phyloP scores from a whole-genome alignment of 1,284 basidiomycete genomes.

The Leccinum subspadiceum region DNA sequence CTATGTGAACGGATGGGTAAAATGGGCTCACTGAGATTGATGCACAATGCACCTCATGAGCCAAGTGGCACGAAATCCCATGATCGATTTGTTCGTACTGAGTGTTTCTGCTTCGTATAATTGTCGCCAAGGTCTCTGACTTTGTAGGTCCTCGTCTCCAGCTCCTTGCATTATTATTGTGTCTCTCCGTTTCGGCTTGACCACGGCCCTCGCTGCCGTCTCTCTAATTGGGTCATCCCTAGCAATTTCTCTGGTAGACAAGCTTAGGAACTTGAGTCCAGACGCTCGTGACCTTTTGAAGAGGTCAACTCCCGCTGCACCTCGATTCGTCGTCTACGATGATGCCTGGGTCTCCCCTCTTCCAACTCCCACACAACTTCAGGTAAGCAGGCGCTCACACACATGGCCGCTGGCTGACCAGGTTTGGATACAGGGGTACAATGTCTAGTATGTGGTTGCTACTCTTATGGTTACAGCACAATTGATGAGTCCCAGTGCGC shows the following conservation, averaged over 20 bases:
- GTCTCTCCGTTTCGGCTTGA: neutral
- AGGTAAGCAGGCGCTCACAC: slow-evolving; percentile 28
- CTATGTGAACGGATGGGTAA: neutral
- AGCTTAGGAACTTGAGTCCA: slow-evolving; percentile 6
- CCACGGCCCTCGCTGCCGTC: neutral
- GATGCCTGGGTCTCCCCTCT: slow-evolving; percentile 42
- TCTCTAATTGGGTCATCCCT: neutral
- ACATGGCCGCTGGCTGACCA: slow-evolving; percentile 7
- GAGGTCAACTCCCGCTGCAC: slow-evolving; percentile 23
- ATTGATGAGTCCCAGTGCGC: slow-evolving; percentile 28
- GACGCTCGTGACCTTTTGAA: slow-evolving; percentile 13
- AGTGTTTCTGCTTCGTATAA: neutral
- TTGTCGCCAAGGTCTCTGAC: neutral
- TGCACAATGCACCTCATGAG: neutral
- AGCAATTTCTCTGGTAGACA: slow-evolving; percentile 10
- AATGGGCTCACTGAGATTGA: neutral
- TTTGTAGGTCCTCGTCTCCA: neutral
- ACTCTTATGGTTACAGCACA: neutral
- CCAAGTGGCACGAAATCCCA: neutral
- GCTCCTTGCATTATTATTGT: slow-evolving; percentile 1
- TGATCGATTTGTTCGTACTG: neutral
- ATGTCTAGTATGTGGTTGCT: slow-evolving; percentile 40
- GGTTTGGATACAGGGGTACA: slow-evolving; percentile 38
- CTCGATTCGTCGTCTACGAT: slow-evolving; percentile 45
- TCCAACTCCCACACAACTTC: slow-evolving; percentile 6